Base-by-base conservation (phyloP, 1,284 basidiomycete species). In the Ceratobasidium sp. region DNA sequence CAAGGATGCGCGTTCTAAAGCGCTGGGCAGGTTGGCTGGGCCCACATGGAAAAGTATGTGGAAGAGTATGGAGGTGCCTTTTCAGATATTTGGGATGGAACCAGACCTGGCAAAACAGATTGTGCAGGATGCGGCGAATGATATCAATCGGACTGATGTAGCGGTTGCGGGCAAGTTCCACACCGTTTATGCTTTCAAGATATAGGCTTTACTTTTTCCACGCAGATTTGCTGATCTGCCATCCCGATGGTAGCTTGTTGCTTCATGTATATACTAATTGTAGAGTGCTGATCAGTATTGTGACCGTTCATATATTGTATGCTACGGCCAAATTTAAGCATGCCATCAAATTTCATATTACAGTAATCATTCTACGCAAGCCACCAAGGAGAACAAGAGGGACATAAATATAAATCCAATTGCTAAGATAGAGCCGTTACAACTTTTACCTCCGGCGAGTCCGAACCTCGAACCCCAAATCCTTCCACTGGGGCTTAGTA, bases 1-100 rank as follows among this genome's bases (percentile, higher is more conserved):
- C 11, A 4, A 51, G 22, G 49, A 51, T 11, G 22, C 22, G 13
- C 9, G 9, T 1, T 27, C 22, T 7, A 51, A 51, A 27, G 22
- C 1, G n/a, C 9, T 51, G 9, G 49, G 49, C 9, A 51, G 49
- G 11, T 7, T 27, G 2, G 49, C 22, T 19, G 22, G 22, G 7
- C 3, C 7, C 11, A 11, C 6, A 2, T 51, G 49, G 49, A 27
- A 27, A 27, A 2, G 7, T 1, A 51, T 51, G 22, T 51, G 49
- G 49, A 46, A 34, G 29, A 65, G 63, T 24, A 65, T 65, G 63
- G 43, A 65, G 16, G 63, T 24, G 27, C 63, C 63, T 1, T 34
- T 65, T 19, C 63, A 65, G 22, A 16, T 65, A 24, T 65, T 46
- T 65, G 63, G 63, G 14, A 6, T 51, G 31, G 31, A 14, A 1